Base-by-base conservation (phyloP, 345 rosid species). In the Bretschneidera sinensis region DNA sequence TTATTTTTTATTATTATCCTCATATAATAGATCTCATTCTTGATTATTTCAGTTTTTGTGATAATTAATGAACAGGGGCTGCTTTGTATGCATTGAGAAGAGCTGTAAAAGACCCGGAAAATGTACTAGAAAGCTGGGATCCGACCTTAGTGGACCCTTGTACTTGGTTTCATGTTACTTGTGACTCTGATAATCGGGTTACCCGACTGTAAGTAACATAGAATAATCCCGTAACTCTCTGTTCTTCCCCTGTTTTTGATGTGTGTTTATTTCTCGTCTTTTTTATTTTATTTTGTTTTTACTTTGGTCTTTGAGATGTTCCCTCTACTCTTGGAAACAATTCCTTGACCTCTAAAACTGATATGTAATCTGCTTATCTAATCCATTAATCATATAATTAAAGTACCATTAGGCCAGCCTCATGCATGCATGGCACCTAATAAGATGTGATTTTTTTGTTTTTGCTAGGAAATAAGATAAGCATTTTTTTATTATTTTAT, bases 141-240 rank as follows among this genome's bases (percentile, higher is more conserved):
- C 92, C 89, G 17, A 86, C 85, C 14, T 72, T 83, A 58, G 88
- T 83, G 31, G 92, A 83, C 74, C 92, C 92, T 24, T 86, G 89
- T 65, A 83, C 89, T 65, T 86, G 92, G 92, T 86, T 86, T 61
- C 92, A 86, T 45, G 89, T 86, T 52, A 83, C 89, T 17, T 86
- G 92, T 50, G 85, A 86, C 24, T 43, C 70, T 31, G 79, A 81
- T 25, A 79, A 73, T 65, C 80, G 81, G 51, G 89, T 86, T 51
- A 83, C 89, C 63, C 79, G 92, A 20, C 76, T 86, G 92, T 86
- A 70, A 76, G 78, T 60, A 10, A 16, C 34, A 4, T 20, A n/a
- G n/a, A 19, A 9, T 17, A 13, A 9, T 4, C 22, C 45, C 20
- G 22, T 20, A 21, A 1, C 0, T 43, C n/a, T 22, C 14, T 19